Evolutionary conservation across 805 yeast genomes (phyloP).

Genomic region (Pichia heedii): DNA sequence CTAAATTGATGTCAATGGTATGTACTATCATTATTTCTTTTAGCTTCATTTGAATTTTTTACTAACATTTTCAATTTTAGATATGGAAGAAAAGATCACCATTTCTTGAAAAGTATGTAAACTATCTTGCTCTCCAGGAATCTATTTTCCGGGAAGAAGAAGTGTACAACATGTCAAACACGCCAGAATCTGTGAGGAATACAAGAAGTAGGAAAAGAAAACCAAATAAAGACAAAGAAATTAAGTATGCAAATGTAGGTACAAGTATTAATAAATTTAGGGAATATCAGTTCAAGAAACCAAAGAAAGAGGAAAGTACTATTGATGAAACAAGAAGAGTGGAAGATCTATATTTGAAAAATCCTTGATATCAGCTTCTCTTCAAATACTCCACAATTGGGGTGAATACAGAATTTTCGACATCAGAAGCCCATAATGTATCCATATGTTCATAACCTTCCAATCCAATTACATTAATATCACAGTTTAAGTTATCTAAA

Average conservation of each 20-base stretch:
- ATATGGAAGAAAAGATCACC: constrained; percentile 1
- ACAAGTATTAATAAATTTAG: no score
- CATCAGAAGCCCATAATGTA: constrained; percentile 77
- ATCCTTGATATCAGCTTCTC: background rate
- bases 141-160: background rate
- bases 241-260: no score
- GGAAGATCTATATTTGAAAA: background rate
- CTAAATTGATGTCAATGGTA: constrained; percentile 4
- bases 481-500: constrained; percentile 54
- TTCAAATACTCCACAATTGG: background rate
- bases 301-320: no score
- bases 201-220: background rate
- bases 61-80: background rate
- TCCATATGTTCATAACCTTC: constrained; percentile 82
- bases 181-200: no score
- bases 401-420: constrained; percentile 35
- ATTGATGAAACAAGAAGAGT: background rate
- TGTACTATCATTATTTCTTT: no score
- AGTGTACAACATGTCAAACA: background rate
- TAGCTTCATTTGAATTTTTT: no score
- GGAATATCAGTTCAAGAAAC: no score
- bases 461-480: constrained; percentile 35
- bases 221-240: background rate
- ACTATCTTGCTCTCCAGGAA: constrained; percentile 1
- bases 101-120: constrained; percentile 2